Base-by-base conservation (phyloP, 2,329 filamentous ascomycete species). In the Trichoderma koningiopsis region DNA sequence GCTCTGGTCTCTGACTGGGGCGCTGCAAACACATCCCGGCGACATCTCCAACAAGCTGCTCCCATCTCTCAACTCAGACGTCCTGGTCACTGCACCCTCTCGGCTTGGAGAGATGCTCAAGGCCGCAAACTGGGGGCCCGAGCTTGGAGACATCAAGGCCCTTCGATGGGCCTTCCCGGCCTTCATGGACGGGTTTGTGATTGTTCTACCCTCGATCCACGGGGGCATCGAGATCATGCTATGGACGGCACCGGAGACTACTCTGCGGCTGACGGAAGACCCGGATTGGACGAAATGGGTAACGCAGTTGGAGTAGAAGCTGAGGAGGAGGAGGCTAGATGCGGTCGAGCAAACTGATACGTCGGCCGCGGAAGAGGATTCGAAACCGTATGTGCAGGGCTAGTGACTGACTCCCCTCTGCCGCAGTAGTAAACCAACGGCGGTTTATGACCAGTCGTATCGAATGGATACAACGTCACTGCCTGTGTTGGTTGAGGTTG, bases 171-270 rank as follows among this genome's bases (percentile, higher is more conserved):
- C 68, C 6, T 70, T 70, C 37, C 68, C 68, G 47, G 68, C 68
- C 22, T 70, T 67, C 37, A 68, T 62, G 63, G 68, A 70, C 52
- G 68, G 68, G 24, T 70, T 70, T 37, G 56, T 57, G 10, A 66
- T 70, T 8, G 37, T 70, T 19, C 57, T 70, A 13, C 68, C 68
- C 27, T 60, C 63, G 27, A 68, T 70, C 24, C 62, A 68, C 16
- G 68, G 64, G 24, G 68, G 68, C 13, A 52, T 70, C n/a, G 68
- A 70, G 24, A 70, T 70, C 29, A 68, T 68, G 64, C 56, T 70
- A 10, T 70, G 68, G 68, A 70, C 68, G 5, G 62, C 68, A 24
- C 68, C 65, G 55, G 68, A 70, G 19, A 70, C 68, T 24, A 37
- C 63, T n/a, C 10, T 19, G 56, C 62, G 68, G 56, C 49, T 70